Conservation (phyloP, 306 rosid genomes). For the Prunus davidiana region DNA sequence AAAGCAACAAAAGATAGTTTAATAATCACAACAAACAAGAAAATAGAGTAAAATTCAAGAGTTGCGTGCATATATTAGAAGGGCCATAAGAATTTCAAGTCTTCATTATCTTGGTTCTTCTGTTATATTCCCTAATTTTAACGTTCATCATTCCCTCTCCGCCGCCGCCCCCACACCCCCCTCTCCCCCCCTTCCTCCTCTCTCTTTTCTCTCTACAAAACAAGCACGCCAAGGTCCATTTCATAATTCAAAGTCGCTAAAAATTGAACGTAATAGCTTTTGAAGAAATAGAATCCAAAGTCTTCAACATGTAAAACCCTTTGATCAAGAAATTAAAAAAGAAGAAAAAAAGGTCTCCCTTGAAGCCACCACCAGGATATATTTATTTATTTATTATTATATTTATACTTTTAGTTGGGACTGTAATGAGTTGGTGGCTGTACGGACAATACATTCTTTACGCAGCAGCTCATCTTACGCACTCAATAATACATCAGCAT, state of each 20-base stretch:
- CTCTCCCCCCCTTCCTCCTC: no score
- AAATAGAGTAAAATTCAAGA: no score
- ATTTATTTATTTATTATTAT: neutral
- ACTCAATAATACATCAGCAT: neutral
- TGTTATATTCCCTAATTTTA: no score
- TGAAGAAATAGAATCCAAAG: neutral
- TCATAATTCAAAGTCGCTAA: neutral
- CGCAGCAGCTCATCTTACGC: no score
- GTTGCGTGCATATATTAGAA: no score
- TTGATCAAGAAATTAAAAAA: no score
- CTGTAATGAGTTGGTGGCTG: neutral
- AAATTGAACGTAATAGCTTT: neutral
- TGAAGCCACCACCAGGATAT: neutral
- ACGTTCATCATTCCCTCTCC: neutral
- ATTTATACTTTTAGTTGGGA: neutral
- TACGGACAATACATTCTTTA: neutral
- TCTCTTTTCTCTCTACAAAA: no score
- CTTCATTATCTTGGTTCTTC: neutral
- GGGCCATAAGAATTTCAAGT: no score
- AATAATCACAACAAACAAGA: no score
- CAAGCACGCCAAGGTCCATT: no score
- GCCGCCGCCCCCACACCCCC: neutral
- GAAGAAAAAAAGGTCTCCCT: neutral
- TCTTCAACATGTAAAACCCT: neutral
- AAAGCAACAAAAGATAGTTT: no score